Base-by-base conservation (phyloP, 768 basidiomycete species). In the Rhodosporidiobolus odoratus region DNA sequence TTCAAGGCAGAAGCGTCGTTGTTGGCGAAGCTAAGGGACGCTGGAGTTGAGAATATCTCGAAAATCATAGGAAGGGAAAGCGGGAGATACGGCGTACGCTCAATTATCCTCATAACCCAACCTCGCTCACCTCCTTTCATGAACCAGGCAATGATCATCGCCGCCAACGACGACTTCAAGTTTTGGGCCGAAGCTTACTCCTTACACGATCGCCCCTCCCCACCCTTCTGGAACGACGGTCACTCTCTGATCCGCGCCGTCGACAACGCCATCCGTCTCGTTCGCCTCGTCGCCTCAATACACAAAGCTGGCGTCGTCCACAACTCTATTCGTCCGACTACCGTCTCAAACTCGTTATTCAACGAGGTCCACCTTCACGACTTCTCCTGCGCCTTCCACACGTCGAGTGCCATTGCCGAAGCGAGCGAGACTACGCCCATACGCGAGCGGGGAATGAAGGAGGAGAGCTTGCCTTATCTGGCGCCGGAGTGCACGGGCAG, bases 361-460 rank as follows among this genome's bases (percentile, higher is more conserved):
- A 19, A 32, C 60, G 68, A 73, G 34, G 52, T 69, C 5, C 62
- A 69, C 72, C 41, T 73, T 23, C 72, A 73, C 62, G 72, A 73
- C 53, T 73, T 73, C 32, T 66, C 65, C 13, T 73, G 68, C 60
- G 64, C 72, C n/a, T 69, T 69, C 40, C 17, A 37, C 25, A 27
- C 56, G 23, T 17, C 12, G 3, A 27, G 30, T 12, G 63, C 41
- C 19, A 50, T 62, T 25, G 6, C 45, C 25, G 69, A 65, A 10
- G 60, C 8, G 30, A 23, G 45, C 37, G 52, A 37, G 16, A 45
- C 38, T 0, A 32, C 34, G 17, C 68, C 72, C 9, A 69, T 69
- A n/a, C 32, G 72, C 12, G 72, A 73, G 43, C 38, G 72, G 1
- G 72, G 72, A 3, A 66, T 73, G 68, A 73, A 66, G 43, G 72